Evolutionary conservation across 1,139 yeast species (phyloP), one percentile per base, ranked within the genome.

Genomic region (Zhuliangozyma parablackwelliae): DNA sequence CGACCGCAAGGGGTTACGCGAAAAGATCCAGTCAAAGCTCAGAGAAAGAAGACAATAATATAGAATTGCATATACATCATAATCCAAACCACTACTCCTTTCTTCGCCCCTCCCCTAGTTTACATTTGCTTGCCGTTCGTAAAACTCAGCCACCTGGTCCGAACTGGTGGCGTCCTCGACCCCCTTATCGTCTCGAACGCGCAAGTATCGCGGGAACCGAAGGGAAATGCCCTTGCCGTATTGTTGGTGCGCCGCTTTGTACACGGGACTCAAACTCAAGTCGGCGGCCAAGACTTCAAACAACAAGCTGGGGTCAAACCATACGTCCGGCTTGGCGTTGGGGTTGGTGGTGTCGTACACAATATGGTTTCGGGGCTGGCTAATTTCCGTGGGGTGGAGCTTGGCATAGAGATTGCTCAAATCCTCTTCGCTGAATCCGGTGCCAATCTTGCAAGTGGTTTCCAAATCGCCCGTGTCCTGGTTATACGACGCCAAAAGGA

Each of bases 271-370:
- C 39, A 92, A 73, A 0, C 97, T 88, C 37, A 92, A 69, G 61
- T 92, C 98, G 0, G 99, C 99, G 1, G 96, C 87, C 43, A 89
- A 72, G 1, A 92, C 96, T 60, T 92, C 99, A 68, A 95, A 90
- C 6, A 92, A 72, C 33, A 72, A 65, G 0, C 83, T 74, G 3
- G 99, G 97, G 51, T 92, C 96, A 54, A 92, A 86, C 98, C 98
- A 92, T 10, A 92, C 92, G 57, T 92, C 97, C 0, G 98, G 97
- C 23, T 65, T 69, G 1, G 88, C 85, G 48, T 73, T 76, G 26
- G 81, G 69, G 46, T 72, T 75, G 5, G 71, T 69, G 4, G 72
- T 62, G 54, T 86, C 95, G 53, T 79, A 88, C 3, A 81, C 71
- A 45, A 78, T 79, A 38, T 83, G 85, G 0, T 86, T 69, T 47